A percentile compares a stretch with the other conserved stretches of the same genome.
Conservation (phyloP, 2,329 filamentous ascomycete species). For the Cercospora sp. region DNA sequence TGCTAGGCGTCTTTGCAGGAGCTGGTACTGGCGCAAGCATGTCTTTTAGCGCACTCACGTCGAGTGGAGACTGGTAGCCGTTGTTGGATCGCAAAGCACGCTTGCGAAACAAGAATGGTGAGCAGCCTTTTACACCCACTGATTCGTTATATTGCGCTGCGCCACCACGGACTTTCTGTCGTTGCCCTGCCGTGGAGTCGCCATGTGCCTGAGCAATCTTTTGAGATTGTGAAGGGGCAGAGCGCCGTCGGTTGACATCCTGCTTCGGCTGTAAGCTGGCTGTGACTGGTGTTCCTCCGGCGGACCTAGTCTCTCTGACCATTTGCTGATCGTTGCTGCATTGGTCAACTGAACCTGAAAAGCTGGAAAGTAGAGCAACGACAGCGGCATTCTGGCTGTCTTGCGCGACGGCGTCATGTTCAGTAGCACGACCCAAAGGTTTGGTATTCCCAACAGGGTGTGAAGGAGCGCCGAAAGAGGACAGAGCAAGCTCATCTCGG, state of each 20-base stretch:
- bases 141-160: constrained; percentile 17
- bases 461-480: constrained; percentile 25
- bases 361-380: not conserved
- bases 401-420: constrained; percentile 4
- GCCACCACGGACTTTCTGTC: not conserved
- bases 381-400: not conserved
- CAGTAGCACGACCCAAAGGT: not conserved
- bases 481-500: constrained; percentile 27
- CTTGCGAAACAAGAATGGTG: constrained; percentile 37
- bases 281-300: not conserved
- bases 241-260: constrained; percentile 10
- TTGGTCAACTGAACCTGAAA: not conserved
- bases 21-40: not conserved
- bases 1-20: constrained; percentile 13
- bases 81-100: constrained; percentile 21
- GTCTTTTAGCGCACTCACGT: not conserved
- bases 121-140: constrained; percentile 20
- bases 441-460: constrained; percentile 14
- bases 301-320: not conserved
- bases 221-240: constrained; percentile 24
- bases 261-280: not conserved
- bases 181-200: constrained; percentile 11
- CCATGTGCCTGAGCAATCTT: not conserved
- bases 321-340: no score
- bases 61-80: constrained; percentile 2